Evolutionary conservation across 768 basidiomycete genomes (phyloP).

Genomic region (Rhizopogon salebrosus): DNA sequence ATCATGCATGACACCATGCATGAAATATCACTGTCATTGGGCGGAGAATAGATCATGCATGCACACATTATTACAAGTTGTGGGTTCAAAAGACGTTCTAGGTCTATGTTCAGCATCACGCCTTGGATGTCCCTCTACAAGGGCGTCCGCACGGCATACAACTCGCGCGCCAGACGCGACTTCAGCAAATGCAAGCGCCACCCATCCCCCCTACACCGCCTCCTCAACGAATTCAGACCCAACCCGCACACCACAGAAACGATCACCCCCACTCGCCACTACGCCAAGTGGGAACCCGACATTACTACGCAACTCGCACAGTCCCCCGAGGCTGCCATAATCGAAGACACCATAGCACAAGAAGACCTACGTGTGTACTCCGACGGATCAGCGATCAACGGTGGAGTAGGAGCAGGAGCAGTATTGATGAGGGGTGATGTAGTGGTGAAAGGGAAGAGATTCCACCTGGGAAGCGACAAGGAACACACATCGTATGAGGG

Average conservation of each 20-base stretch:
- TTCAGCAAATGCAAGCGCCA: conserved; percentile 10
- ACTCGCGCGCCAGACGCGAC: conserved; percentile 1
- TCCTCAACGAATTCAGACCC: conserved; percentile 10
- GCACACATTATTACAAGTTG: no score
- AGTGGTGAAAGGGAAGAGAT: conserved; percentile 1
- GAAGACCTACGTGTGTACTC: conserved; percentile 15
- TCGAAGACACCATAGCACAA: not conserved
- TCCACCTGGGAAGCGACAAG: conserved; percentile 13
- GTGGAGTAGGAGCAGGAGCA: conserved; percentile 25
- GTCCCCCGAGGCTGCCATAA: conserved; percentile 4
- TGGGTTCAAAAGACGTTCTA: no score
- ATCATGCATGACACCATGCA: no score
- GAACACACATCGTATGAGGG: conserved; percentile 27
- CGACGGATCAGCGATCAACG: conserved; percentile 24
- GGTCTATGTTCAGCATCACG: no score
- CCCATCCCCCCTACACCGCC: conserved; percentile 15
- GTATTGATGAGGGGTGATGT: conserved; percentile 12
- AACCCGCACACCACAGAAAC: conserved; percentile 10
- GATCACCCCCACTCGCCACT: conserved; percentile 7
- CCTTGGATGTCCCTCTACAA: conserved; percentile 12
- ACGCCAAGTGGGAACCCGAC: conserved; percentile 6
- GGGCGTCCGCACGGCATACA: conserved; percentile 13
- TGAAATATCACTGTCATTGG: no score
- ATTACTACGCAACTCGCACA: not conserved
- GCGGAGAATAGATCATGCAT: no score